A percentile compares a stretch with the other conserved stretches of the same genome.
These are phyloP conservation scores for Colletotrichum sp. DNA, from an alignment of 2,329 filamentous ascomycete genomes.

Conservation along the genomic window DNA sequence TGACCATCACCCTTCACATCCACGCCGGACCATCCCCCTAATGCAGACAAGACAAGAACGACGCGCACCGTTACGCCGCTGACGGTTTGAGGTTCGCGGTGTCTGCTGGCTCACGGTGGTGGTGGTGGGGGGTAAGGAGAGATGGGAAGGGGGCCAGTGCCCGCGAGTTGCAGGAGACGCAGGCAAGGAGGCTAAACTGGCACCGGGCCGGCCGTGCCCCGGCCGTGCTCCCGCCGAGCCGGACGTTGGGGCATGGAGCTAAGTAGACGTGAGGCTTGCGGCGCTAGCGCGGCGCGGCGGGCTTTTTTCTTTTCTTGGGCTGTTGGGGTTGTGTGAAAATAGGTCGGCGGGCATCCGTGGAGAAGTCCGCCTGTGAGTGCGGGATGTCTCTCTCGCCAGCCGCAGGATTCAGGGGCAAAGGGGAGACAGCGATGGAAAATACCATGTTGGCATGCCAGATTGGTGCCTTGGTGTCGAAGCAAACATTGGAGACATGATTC, in stretches of 20 bases:
- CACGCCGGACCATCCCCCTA: neutral
- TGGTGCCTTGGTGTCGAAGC: neutral
- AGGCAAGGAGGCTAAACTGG: conserved; percentile 14
- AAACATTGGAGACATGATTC: neutral
- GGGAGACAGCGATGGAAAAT: neutral
- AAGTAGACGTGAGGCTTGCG: neutral
- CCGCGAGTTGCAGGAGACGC: conserved; percentile 13
- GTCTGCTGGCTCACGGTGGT: neutral
- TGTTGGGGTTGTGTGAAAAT: neutral
- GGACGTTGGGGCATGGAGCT: conserved; percentile 8
- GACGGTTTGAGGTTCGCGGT: neutral
- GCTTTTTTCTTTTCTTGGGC: neutral
- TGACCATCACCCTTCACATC: neutral
- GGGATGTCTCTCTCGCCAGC: neutral
- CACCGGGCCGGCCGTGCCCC: conserved; percentile 20
- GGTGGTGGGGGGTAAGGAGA: neutral
- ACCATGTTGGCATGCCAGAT: neutral
- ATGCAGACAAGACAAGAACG: neutral
- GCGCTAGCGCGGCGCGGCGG: neutral
- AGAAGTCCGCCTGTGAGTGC: conserved; percentile 8
- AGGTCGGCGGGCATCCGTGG: conserved; percentile 9
- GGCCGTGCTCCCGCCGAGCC: conserved; percentile 20
- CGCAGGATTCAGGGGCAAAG: neutral
- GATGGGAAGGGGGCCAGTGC: neutral
- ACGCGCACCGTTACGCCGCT: conserved; percentile 2